phyloP scores from a whole-genome alignment of 2,329 filamentous ascomycete species.

The Colletotrichum phormii region DNA sequence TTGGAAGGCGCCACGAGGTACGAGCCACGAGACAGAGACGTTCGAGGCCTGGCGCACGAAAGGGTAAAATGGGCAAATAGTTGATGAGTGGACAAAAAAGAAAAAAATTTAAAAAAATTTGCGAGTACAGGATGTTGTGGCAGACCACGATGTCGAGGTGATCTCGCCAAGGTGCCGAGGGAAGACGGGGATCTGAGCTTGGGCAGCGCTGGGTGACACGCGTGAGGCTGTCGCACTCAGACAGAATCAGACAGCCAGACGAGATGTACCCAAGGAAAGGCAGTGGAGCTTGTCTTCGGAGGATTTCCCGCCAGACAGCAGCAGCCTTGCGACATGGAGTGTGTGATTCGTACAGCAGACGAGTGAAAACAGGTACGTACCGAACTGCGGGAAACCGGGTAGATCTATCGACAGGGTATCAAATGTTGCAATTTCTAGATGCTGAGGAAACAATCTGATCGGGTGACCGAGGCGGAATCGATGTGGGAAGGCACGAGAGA shows the following conservation, averaged over 20 bases:
- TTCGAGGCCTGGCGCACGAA: slow-evolving; percentile 26
- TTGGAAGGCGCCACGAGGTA: slow-evolving; percentile 28
- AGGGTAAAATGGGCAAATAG: slow-evolving; percentile 24
- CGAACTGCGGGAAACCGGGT: neutral
- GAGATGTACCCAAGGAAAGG: slow-evolving; percentile 11
- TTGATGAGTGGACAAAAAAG: slow-evolving; percentile 39
- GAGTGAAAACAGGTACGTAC: slow-evolving; percentile 30
- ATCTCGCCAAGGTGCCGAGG: neutral
- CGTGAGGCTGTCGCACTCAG: slow-evolving; percentile 2
- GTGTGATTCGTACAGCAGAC: slow-evolving; percentile 23
- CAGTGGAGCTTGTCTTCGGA: slow-evolving; percentile 13
- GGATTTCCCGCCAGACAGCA: slow-evolving; percentile 24
- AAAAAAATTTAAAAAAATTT: too few relatives aligned
- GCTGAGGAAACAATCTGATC: slow-evolving; percentile 1
- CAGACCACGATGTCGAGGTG: neutral
- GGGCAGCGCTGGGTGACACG: slow-evolving; percentile 6
- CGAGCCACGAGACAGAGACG: slow-evolving; percentile 25
- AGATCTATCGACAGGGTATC: slow-evolving; percentile 34
- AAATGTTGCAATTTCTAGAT: slow-evolving; percentile 27
- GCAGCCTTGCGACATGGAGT: slow-evolving; percentile 23
- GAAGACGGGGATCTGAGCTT: slow-evolving; percentile 2
- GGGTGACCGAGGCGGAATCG: slow-evolving; percentile 8
- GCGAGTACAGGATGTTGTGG: neutral
- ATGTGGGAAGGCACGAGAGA: slow-evolving; percentile 6
- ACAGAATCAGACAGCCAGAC: slow-evolving; percentile 7